Conservation (phyloP, 75 land plant species). For the Pinus tabuliformis region DNA sequence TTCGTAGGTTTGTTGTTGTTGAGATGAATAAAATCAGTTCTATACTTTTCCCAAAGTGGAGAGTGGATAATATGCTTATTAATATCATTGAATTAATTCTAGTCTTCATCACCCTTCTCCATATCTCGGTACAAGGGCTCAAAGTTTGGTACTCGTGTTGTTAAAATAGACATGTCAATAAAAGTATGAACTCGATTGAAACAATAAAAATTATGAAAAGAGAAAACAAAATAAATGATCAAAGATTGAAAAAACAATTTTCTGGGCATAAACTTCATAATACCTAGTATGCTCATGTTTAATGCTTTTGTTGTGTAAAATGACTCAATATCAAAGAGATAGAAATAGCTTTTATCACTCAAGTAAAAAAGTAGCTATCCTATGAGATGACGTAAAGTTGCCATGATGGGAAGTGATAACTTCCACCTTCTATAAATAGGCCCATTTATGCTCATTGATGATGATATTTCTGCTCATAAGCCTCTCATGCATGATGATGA, state of each 20-base stretch:
- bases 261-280: neutral
- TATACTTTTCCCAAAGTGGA: constrained; percentile 89
- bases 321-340: constrained; percentile 98
- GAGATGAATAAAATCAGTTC: constrained; percentile 94
- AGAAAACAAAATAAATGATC: neutral
- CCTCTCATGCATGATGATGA: too few relatives aligned
- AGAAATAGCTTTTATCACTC: constrained; percentile 91
- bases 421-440: constrained; percentile 97
- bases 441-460: constrained; percentile 54
- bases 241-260: neutral
- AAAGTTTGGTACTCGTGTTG: constrained; percentile 95
- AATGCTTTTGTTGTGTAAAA: constrained; percentile 98
- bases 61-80: constrained; percentile 96
- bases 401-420: constrained; percentile 97
- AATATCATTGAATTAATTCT: constrained; percentile 99
- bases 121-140: constrained; percentile 98
- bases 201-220: neutral
- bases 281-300: constrained; percentile 99
- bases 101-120: constrained; percentile 99
- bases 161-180: neutral
- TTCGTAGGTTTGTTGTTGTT: constrained; percentile 96
- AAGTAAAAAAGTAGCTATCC: constrained; percentile 95
- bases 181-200: neutral
- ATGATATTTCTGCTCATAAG: too few relatives aligned
- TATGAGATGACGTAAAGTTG: constrained; percentile 91